Percentiles rank a stretch among this genome's conserved stretches.
phyloP scores from a whole-genome alignment of 1,139 yeast species.

The Saccharomyces uvarum region DNA sequence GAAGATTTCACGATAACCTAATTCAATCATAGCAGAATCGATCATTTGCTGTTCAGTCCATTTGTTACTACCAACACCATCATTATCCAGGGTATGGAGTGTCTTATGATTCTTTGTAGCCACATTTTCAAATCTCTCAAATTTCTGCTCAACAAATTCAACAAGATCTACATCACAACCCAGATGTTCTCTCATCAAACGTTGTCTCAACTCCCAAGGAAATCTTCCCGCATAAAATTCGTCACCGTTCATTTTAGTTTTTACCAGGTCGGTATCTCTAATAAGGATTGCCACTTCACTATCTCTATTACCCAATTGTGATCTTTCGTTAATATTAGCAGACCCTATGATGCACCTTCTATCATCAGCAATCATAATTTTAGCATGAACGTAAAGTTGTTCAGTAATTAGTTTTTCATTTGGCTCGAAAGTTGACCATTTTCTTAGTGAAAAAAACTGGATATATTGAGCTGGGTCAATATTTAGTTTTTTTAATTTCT shows the following conservation, averaged over 20 bases:
- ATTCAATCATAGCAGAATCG: slow-evolving; percentile 63
- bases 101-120: slow-evolving; percentile 38
- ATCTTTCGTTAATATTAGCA: slow-evolving; percentile 92
- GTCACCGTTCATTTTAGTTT: slow-evolving; percentile 72
- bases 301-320: slow-evolving; percentile 88
- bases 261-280: slow-evolving; percentile 71
- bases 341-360: slow-evolving; percentile 89
- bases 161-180: slow-evolving; percentile 88
- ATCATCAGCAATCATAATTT: slow-evolving; percentile 89
- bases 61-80: background rate
- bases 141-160: slow-evolving; percentile 75
- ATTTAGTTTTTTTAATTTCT: slow-evolving; percentile 67
- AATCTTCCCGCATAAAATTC: slow-evolving; percentile 77
- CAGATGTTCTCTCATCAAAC: slow-evolving; percentile 92
- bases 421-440: slow-evolving; percentile 91
- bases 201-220: slow-evolving; percentile 80
- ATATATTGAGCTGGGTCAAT: slow-evolving; percentile 87
- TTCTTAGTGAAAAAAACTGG: slow-evolving; percentile 83
- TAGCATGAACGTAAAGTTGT: slow-evolving; percentile 90
- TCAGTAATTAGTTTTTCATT: slow-evolving; percentile 72
- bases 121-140: slow-evolving; percentile 49
- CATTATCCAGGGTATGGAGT: slow-evolving; percentile 14
- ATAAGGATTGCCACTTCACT: slow-evolving; percentile 89
- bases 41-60: slow-evolving; percentile 18
- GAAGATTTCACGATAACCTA: slow-evolving; percentile 63